Evolutionary conservation across 2,329 filamentous ascomycete species (phyloP).

Genomic region (Talaromyces verruculosus): DNA sequence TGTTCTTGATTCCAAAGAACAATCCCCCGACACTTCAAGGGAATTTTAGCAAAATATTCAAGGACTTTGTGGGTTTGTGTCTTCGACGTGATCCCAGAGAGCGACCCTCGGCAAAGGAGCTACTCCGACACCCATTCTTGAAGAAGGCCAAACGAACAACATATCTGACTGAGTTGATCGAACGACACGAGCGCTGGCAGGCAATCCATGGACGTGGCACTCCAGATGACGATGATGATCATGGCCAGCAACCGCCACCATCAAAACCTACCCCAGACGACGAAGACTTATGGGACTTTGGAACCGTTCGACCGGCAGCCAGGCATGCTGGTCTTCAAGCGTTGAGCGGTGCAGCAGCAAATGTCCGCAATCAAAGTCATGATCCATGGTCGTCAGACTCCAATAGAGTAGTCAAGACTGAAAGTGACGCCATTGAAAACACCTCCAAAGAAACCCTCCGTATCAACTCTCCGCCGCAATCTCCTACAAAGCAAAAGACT

Average conservation of each 20-base stretch:
- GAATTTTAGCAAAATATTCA: constrained; percentile 78
- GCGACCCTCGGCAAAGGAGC: constrained; percentile 78
- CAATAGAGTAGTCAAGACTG: constrained; percentile 2
- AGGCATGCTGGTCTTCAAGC: constrained; percentile 64
- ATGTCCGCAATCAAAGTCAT: constrained; percentile 64
- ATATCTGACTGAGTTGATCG: constrained; percentile 95
- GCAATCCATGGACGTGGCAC: constrained; percentile 72
- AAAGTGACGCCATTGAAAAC: constrained; percentile 30
- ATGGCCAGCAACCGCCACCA: constrained; percentile 37
- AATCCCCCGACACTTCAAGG: constrained; percentile 77
- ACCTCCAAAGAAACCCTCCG: constrained; percentile 32
- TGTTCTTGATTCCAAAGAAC: constrained; percentile 96
- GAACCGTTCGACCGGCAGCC: constrained; percentile 82
- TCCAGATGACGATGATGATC: constrained; percentile 63
- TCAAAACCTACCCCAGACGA: constrained; percentile 54
- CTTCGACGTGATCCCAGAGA: constrained; percentile 86
- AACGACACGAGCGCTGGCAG: constrained; percentile 83
- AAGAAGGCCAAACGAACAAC: constrained; percentile 89
- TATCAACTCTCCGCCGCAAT: constrained; percentile 58
- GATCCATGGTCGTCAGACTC: constrained; percentile 37
- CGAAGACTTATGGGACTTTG: constrained; percentile 98
- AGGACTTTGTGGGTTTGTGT: constrained; percentile 81
- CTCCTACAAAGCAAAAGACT: constrained; percentile 56
- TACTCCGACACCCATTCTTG: constrained; percentile 88
- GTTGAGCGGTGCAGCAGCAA: constrained; percentile 79